These are phyloP conservation scores for Neurospora sp. DNA, from an alignment of 495 filamentous ascomycete genomes.

Conservation along the genomic window DNA sequence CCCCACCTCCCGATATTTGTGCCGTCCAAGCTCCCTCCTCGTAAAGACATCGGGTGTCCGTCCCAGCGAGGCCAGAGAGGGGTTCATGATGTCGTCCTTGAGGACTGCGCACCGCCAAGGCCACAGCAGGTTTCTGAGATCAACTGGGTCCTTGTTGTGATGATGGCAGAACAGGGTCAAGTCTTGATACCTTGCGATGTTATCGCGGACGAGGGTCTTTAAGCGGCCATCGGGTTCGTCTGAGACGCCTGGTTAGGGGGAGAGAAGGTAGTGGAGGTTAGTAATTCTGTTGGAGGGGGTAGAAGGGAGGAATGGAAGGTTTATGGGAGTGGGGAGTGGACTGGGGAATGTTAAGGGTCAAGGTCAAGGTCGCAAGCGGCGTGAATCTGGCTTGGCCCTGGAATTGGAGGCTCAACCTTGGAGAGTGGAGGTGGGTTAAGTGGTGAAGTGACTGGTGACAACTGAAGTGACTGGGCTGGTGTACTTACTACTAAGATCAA, in stretches of 20 bases:
- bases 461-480: not conserved
- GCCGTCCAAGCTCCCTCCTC: not conserved
- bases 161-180: not conserved
- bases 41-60: not conserved
- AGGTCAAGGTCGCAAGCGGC: not conserved
- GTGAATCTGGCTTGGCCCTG: not conserved
- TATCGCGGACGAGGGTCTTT: not conserved
- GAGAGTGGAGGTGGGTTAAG: not conserved
- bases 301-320: not conserved
- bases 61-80: not conserved
- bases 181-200: not conserved
- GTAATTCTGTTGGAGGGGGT: not conserved
- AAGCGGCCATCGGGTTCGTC: not conserved
- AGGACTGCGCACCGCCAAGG: not conserved
- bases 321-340: not conserved
- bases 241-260: not conserved
- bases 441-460: not conserved
- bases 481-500: not conserved
- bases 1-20: not conserved
- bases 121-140: not conserved
- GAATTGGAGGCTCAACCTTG: too few species aligned
- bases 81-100: not conserved
- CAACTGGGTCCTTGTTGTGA: not conserved
- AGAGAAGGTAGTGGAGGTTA: not conserved
- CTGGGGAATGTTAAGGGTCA: not conserved